These are phyloP conservation scores for Mycocentrospora acerina DNA, from an alignment of 2,329 filamentous ascomycete species.

Conservation along the genomic window DNA sequence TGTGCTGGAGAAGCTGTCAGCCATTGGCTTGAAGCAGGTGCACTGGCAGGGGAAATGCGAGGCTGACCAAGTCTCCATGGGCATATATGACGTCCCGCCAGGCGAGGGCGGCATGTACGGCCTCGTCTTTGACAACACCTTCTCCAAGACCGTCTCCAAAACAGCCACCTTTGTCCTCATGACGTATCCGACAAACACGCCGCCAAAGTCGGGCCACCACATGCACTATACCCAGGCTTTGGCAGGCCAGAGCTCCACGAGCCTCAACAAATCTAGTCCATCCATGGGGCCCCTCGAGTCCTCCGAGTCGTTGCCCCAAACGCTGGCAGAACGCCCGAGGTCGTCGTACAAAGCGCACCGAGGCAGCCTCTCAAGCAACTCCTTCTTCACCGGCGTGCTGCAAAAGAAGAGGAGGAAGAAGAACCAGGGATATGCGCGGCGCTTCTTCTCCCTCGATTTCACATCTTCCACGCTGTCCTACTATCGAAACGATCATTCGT, in stretches of 20 bases:
- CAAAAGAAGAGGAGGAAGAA: conserved; percentile 91
- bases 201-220: conserved; percentile 73
- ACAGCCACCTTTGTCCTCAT: conserved; percentile 92
- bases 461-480: conserved; percentile 93
- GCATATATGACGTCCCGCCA: conserved; percentile 75
- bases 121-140: conserved; percentile 97
- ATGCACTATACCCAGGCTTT: conserved; percentile 60
- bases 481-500: conserved; percentile 92
- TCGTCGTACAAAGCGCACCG: conserved; percentile 35
- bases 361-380: conserved; percentile 33
- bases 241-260: conserved; percentile 49
- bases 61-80: conserved; percentile 91
- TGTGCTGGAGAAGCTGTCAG: conserved; percentile 65
- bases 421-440: conserved; percentile 87
- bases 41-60: conserved; percentile 93
- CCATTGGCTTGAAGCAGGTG: conserved; percentile 63
- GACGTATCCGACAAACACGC: conserved; percentile 82
- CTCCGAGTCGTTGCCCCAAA: conserved; percentile 51
- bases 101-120: conserved; percentile 91
- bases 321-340: conserved; percentile 43
- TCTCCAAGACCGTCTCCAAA: conserved; percentile 89
- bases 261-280: conserved; percentile 45
- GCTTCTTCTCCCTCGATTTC: conserved; percentile 96
- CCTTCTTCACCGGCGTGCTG: conserved; percentile 80
- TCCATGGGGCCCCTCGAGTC: conserved; percentile 49